Evolutionary conservation across 257 asterid species (phyloP).

Genomic region (Cinchona pubescens): DNA sequence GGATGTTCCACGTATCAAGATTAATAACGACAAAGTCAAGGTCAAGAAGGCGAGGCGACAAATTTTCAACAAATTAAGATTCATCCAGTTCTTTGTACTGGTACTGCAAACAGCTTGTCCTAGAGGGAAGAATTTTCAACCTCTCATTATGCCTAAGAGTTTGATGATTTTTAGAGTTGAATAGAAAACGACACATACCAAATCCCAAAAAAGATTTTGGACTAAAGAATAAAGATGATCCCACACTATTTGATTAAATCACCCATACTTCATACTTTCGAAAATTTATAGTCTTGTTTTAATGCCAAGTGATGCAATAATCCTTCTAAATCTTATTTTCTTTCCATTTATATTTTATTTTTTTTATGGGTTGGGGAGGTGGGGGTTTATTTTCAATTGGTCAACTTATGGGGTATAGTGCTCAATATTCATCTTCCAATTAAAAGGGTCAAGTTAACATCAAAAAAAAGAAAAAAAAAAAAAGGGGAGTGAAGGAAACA

Average conservation of each 20-base stretch:
- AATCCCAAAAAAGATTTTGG: background rate
- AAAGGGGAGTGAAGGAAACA: background rate
- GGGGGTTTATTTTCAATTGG: background rate
- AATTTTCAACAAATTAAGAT: slow-evolving; percentile 1
- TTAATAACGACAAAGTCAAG: background rate
- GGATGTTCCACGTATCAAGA: background rate
- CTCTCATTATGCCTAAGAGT: slow-evolving; percentile 1
- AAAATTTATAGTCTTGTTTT: no score
- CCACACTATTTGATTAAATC: background rate
- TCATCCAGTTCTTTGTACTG: background rate
- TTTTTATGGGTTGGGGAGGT: background rate
- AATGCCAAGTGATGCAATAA: background rate
- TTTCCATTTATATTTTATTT: background rate
- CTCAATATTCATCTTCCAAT: background rate
- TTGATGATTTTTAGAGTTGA: background rate
- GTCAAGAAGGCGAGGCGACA: slow-evolving; percentile 10
- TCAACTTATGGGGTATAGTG: background rate
- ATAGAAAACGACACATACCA: background rate
- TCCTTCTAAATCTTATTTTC: background rate
- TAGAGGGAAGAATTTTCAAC: background rate
- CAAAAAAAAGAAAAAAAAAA: background rate
- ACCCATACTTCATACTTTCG: background rate
- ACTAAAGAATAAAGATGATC: background rate
- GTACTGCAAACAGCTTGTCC: background rate
- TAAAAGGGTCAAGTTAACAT: slow-evolving; percentile 4